These are phyloP conservation scores for Xylaria digitata DNA, from an alignment of 2,329 filamentous ascomycete species.

Conservation along the genomic window DNA sequence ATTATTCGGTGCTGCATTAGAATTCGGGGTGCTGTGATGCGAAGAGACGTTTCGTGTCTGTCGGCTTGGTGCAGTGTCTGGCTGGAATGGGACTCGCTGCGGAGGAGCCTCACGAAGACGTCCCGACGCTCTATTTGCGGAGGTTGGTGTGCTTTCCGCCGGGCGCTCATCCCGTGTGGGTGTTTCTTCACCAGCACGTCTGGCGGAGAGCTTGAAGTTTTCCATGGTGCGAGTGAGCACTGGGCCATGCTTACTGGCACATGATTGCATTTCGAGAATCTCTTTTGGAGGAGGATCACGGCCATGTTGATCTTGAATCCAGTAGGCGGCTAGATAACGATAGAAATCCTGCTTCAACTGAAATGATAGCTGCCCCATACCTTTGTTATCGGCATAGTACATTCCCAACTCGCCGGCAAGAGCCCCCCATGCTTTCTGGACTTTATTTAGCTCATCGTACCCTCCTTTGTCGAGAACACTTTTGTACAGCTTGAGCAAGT, in stretches of 20 bases:
- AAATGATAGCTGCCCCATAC: slow-evolving; percentile 80
- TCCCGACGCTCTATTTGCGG: slow-evolving; percentile 68
- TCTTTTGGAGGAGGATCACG: slow-evolving; percentile 88
- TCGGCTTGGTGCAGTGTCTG: slow-evolving; percentile 75
- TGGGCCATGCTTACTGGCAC: slow-evolving; percentile 84
- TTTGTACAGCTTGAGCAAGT: slow-evolving; percentile 82
- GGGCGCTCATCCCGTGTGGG: slow-evolving; percentile 71
- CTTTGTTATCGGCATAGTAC: slow-evolving; percentile 73
- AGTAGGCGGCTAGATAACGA: slow-evolving; percentile 87
- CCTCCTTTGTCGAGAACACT: slow-evolving; percentile 81
- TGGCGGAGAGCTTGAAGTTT: slow-evolving; percentile 71
- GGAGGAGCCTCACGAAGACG: slow-evolving; percentile 85
- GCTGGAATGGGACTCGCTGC: slow-evolving; percentile 85
- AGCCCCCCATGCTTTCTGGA: slow-evolving; percentile 87
- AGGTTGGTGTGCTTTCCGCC: slow-evolving; percentile 60
- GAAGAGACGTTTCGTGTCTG: slow-evolving; percentile 69
- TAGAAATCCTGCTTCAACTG: slow-evolving; percentile 89
- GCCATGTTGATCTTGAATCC: slow-evolving; percentile 81
- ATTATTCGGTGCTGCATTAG: slow-evolving; percentile 41
- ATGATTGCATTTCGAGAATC: slow-evolving; percentile 79
- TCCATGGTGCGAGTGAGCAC: slow-evolving; percentile 83
- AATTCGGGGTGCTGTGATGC: slow-evolving; percentile 53
- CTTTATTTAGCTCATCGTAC: slow-evolving; percentile 84
- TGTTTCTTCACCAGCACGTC: slow-evolving; percentile 69
- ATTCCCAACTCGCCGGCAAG: slow-evolving; percentile 82